These are phyloP conservation scores for Rheum nobile DNA, from an alignment of 148 eudicot genomes.

Conservation along the genomic window DNA sequence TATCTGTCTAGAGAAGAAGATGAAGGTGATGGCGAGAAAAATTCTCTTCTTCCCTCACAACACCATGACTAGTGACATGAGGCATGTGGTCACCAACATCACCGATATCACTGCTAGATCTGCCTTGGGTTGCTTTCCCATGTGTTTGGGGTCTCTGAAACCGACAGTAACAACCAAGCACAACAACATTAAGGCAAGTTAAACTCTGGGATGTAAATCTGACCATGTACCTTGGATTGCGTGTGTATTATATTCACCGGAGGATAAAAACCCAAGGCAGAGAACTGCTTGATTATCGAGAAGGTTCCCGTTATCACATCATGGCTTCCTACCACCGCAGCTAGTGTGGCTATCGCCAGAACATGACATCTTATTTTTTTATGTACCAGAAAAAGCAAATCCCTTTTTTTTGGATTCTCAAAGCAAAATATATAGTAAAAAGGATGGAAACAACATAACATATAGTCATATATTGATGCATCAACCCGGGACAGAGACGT, in stretches of 20 bases:
- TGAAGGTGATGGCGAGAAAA: conserved; percentile 53
- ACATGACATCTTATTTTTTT: conserved; percentile 59
- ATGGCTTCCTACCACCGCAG: conserved; percentile 75
- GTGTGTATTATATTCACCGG: conserved; percentile 58
- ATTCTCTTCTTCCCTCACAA: conserved; percentile 72
- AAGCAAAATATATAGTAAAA: not conserved
- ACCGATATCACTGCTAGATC: conserved; percentile 98
- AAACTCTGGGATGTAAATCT: conserved; percentile 58
- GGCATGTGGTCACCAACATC: conserved; percentile 96
- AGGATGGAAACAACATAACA: not conserved
- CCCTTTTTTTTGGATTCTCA: not conserved
- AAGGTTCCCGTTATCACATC: conserved; percentile 64
- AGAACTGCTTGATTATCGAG: conserved; percentile 64
- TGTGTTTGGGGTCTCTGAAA: conserved; percentile 58
- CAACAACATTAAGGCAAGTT: conserved; percentile 64
- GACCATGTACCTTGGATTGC: conserved; percentile 52
- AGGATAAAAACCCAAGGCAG: conserved; percentile 57
- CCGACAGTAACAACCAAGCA: conserved; percentile 68
- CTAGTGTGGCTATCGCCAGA: conserved; percentile 53
- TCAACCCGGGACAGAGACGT: conserved; percentile 62
- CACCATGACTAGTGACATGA: conserved; percentile 91
- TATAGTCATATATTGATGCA: not conserved
- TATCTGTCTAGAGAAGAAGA: conserved; percentile 41
- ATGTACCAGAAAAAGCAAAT: conserved; percentile 10
- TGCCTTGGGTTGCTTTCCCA: conserved; percentile 43